Base-by-base conservation (phyloP, 495 filamentous ascomycete species). In the Astrothelium macrocarpum region DNA sequence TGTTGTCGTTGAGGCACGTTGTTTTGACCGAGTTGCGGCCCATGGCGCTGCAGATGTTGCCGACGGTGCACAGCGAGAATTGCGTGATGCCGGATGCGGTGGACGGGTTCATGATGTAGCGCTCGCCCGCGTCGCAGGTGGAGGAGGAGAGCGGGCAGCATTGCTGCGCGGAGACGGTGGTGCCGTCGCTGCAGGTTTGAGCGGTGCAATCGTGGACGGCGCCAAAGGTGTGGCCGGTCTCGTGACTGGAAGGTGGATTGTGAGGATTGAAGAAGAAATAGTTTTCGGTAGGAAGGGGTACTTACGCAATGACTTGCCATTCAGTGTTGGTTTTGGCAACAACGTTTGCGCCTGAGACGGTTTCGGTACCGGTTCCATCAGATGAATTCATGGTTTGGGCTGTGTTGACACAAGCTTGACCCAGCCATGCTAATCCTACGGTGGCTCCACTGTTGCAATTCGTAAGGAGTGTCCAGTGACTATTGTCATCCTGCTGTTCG, bases 81-180 rank as follows among this genome's bases (percentile, higher is more conserved):
- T 82, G 72, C 1, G 79, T 86, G 72, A 96, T 89, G 59, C 82
- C 80, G 29, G 79, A 71, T 18, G 78, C 82, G 0, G 94, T 91
- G 32, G 87, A 93, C 0, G 94, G 94, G 71, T 97, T 97, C 94
- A 98, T 98, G 73, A 98, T 90, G 74, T 86, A 98, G 53, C 80
- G 72, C 26, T 84, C 86, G 34, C 78, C 75, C 36, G 94, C 95
- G 76, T 93, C 78, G 75, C 94, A 98, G 1, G 78, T 82, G 34
- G 64, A 73, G n/a, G 77, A 53, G 65, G 79, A 85, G 26, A 95
- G 80, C 0, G 92, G 95, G 71, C 94, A 98, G 73, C 94, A 98
- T 78, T 92, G 83, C 49, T 93, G 91, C 11, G 79, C 76, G 34
- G 79, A 79, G 32, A 89, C 81, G 3, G 81, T 81, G 25, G 80